Conservation (phyloP, 1,284 basidiomycete genomes). For the Neolentinus lepideus region DNA sequence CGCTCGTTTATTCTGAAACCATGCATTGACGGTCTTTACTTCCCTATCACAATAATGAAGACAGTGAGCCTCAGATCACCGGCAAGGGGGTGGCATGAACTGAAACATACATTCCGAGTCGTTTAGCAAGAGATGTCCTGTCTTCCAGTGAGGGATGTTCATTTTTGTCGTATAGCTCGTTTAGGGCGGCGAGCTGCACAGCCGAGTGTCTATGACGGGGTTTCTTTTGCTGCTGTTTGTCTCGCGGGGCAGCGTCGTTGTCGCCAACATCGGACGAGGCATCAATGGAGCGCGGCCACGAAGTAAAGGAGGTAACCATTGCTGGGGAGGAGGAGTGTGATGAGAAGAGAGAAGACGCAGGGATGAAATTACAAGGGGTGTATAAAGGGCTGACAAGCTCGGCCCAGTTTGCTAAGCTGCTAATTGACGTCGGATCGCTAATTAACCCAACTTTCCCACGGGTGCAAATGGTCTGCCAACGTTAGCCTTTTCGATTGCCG, state of each 20-base stretch:
- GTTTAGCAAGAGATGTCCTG: constrained; percentile 57
- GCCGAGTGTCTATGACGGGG: constrained; percentile 70
- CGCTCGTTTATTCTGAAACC: constrained; percentile 80
- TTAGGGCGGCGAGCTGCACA: constrained; percentile 62
- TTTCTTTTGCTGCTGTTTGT: constrained; percentile 45
- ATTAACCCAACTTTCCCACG: not conserved
- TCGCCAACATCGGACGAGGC: constrained; percentile 14
- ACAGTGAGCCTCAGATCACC: not conserved
- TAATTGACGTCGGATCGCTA: not conserved
- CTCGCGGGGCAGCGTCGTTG: constrained; percentile 21
- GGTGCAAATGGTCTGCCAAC: not conserved
- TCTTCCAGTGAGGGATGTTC: constrained; percentile 70
- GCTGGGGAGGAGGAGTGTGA: constrained; percentile 9
- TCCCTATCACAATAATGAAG: constrained; percentile 41
- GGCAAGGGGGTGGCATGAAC: constrained; percentile 1
- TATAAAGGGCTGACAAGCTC: constrained; percentile 15
- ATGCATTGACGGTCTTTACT: constrained; percentile 75
- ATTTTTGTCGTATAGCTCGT: constrained; percentile 66
- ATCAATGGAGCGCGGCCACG: constrained; percentile 18
- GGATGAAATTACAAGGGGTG: constrained; percentile 15
- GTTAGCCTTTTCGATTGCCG: not conserved
- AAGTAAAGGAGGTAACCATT: constrained; percentile 27
- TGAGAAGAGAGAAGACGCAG: constrained; percentile 15
- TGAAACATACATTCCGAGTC: constrained; percentile 61
- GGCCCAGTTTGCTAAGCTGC: constrained; percentile 13